phyloP scores from a whole-genome alignment of 1,139 yeast genomes.

The Candida sp. region DNA sequence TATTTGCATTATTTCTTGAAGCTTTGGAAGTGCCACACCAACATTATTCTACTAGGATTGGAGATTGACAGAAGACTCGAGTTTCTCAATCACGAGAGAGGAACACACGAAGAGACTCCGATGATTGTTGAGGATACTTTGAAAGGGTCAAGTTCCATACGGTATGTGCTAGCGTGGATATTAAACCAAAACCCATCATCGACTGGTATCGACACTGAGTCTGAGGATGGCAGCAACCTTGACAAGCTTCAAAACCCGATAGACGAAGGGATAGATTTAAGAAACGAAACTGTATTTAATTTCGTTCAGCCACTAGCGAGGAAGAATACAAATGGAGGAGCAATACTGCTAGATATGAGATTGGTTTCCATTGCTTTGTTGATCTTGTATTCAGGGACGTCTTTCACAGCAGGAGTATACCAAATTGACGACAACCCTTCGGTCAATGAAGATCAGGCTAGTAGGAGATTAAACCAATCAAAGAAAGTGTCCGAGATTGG shows the following conservation, averaged over 20 bases:
- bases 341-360: slow-evolving; percentile 59
- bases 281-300: slow-evolving; percentile 55
- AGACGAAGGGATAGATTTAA: slow-evolving; percentile 51
- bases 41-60: slow-evolving; percentile 57
- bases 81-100: slow-evolving; percentile 38
- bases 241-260: slow-evolving; percentile 19
- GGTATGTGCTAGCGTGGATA: slow-evolving; percentile 64
- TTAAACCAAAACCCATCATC: slow-evolving; percentile 49
- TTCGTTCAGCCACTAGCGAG: slow-evolving; percentile 69
- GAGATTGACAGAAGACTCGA: slow-evolving; percentile 69
- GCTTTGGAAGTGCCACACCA: slow-evolving; percentile 69
- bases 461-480: slow-evolving; percentile 25
- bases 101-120: slow-evolving; percentile 45
- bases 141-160: slow-evolving; percentile 65
- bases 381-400: slow-evolving; percentile 27
- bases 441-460: slow-evolving; percentile 19
- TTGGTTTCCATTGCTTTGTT: slow-evolving; percentile 32
- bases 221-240: slow-evolving; percentile 9
- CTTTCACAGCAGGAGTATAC: slow-evolving; percentile 20
- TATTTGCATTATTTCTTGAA: slow-evolving; percentile 58
- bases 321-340: slow-evolving; percentile 57
- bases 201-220: slow-evolving; percentile 22
- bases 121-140: slow-evolving; percentile 53
- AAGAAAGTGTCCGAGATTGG: slow-evolving; percentile 47
- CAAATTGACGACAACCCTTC: slow-evolving; percentile 15